A percentile compares a stretch with the other conserved stretches of the same genome.
These are phyloP conservation scores for Holtermanniella nyarrowii DNA, from an alignment of 768 basidiomycete genomes.

Conservation along the genomic window DNA sequence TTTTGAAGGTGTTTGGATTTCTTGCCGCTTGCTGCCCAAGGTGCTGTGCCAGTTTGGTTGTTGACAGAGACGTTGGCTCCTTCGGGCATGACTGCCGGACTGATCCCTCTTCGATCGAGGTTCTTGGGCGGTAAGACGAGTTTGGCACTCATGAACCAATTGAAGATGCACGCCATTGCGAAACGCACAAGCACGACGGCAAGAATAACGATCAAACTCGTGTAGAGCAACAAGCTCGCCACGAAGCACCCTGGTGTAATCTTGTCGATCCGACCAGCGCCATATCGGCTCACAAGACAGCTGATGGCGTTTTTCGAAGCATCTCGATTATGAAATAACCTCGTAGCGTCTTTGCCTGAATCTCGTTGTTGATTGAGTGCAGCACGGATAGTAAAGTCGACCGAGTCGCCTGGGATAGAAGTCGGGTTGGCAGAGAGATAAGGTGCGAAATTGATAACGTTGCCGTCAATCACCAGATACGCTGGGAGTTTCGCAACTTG, in stretches of 20 bases:
- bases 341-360: conserved; percentile 77
- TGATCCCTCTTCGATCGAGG: conserved; percentile 72
- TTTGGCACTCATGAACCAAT: conserved; percentile 81
- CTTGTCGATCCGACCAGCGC: conserved; percentile 92
- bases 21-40: conserved; percentile 56
- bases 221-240: conserved; percentile 75
- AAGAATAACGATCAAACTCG: conserved; percentile 82
- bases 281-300: conserved; percentile 76
- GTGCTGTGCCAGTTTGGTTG: conserved; percentile 83
- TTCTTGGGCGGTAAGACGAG: conserved; percentile 70
- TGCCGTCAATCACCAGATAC: conserved; percentile 84
- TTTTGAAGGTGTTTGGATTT: conserved; percentile 4
- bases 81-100: conserved; percentile 89
- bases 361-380: conserved; percentile 48
- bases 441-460: conserved; percentile 82
- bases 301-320: conserved; percentile 59
- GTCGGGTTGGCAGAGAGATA: conserved; percentile 67
- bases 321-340: conserved; percentile 64
- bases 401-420: conserved; percentile 58
- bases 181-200: conserved; percentile 84
- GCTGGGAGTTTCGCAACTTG: conserved; percentile 63
- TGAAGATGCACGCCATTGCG: conserved; percentile 90
- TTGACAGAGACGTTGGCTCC: conserved; percentile 91
- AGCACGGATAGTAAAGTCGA: conserved; percentile 74
- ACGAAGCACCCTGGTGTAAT: conserved; percentile 92